These are phyloP conservation scores for Cafeteria roenbergensis DNA, from an alignment of 108 stramenopile species.

Conservation along the genomic window DNA sequence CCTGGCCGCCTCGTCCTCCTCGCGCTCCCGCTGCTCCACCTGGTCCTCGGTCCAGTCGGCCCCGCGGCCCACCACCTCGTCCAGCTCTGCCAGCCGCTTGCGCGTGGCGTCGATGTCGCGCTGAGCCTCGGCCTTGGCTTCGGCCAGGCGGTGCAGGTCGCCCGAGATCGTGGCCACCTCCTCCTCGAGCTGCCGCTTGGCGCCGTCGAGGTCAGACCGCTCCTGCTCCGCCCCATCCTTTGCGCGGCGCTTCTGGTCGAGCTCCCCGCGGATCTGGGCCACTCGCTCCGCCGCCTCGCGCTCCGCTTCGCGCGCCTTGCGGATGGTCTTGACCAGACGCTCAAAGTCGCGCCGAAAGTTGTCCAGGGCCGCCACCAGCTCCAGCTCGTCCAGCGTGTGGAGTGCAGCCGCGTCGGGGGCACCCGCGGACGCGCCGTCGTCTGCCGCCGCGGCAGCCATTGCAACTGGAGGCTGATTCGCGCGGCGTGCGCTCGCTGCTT, in stretches of 20 bases:
- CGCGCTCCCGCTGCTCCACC: slow-evolving; percentile 19
- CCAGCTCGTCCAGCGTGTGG: too few species aligned
- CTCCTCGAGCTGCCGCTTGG: slow-evolving; percentile 10
- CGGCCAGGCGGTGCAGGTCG: slow-evolving; percentile 24
- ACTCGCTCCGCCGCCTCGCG: too few species aligned
- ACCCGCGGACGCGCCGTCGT: too few species aligned
- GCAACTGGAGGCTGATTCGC: too few species aligned
- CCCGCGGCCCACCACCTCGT: slow-evolving; percentile 9
- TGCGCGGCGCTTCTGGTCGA: slow-evolving; percentile 7
- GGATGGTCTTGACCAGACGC: too few species aligned
- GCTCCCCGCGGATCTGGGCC: slow-evolving; percentile 9
- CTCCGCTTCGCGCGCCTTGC: too few species aligned
- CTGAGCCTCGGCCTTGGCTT: slow-evolving; percentile 29
- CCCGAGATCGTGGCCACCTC: not conserved
- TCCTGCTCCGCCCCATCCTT: slow-evolving; percentile 7
- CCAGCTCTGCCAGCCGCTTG: slow-evolving; percentile 13
- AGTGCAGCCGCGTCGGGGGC: too few species aligned
- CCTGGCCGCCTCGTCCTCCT: slow-evolving; percentile 25
- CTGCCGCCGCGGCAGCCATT: too few species aligned
- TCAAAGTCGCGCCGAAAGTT: too few species aligned
- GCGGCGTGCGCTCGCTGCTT: too few species aligned
- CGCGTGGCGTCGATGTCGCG: not conserved
- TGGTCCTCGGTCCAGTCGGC: slow-evolving; percentile 15
- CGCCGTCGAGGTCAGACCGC: slow-evolving; percentile 9
- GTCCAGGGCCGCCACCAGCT: too few species aligned